phyloP scores from a whole-genome alignment of 352 stramenopile species.

The Globisporangium ultimum region DNA sequence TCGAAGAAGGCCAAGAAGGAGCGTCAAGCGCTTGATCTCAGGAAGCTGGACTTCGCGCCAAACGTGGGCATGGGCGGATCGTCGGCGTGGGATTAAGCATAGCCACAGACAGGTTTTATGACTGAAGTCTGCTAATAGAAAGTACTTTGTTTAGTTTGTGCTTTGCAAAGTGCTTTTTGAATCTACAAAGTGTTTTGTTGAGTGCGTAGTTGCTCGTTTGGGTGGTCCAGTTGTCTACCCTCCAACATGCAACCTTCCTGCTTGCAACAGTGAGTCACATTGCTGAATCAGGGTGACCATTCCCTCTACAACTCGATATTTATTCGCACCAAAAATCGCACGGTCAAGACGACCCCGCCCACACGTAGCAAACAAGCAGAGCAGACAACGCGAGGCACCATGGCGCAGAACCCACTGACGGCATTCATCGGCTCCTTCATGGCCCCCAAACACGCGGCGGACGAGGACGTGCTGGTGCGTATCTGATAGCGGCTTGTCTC shows the following conservation, averaged over 20 bases:
- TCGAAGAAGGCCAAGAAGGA: slow-evolving; percentile 36
- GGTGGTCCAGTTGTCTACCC: slow-evolving; percentile 5
- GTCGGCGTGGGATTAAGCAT: slow-evolving; percentile 56
- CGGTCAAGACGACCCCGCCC: slow-evolving; percentile 3
- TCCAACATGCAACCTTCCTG: not conserved
- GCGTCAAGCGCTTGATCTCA: slow-evolving; percentile 41
- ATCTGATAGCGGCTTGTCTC: not conserved
- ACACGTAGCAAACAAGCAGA: slow-evolving; percentile 11
- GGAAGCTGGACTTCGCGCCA: slow-evolving; percentile 57
- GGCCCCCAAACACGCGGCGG: slow-evolving; percentile 39
- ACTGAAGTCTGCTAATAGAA: not conserved
- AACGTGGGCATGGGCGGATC: slow-evolving; percentile 65
- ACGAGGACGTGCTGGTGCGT: slow-evolving; percentile 50
- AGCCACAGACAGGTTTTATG: too few species aligned
- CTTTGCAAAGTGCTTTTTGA: not conserved
- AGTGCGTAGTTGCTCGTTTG: not conserved
- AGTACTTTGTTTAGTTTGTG: not conserved
- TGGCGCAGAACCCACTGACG: slow-evolving; percentile 65
- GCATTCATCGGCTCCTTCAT: slow-evolving; percentile 74
- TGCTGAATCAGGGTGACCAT: not conserved
- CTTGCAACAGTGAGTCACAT: not conserved
- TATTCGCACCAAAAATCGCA: not conserved
- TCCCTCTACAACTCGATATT: slow-evolving; percentile 12
- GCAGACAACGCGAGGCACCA: slow-evolving; percentile 13
- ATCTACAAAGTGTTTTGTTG: not conserved